A percentile compares a stretch with the other conserved stretches of the same genome.
These are phyloP conservation scores for Tubosaeta sp. DNA, from an alignment of 768 basidiomycete species.

Conservation along the genomic window DNA sequence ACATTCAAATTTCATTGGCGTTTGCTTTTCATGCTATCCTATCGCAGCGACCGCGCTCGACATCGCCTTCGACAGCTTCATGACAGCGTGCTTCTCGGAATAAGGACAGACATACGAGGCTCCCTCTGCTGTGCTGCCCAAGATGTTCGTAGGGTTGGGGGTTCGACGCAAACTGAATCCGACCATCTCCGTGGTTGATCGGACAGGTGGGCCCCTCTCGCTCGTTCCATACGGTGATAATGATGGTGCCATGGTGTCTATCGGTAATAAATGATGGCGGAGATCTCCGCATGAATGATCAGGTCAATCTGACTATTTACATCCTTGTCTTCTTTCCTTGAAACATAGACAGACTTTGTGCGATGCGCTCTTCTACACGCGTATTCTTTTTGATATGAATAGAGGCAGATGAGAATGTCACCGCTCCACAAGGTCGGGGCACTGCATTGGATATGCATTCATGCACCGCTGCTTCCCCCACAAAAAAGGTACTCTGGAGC, in stretches of 20 bases:
- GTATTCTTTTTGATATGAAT: neutral
- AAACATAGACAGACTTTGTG: neutral
- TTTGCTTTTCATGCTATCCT: neutral
- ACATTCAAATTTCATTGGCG: neutral
- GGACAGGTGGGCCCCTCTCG: neutral
- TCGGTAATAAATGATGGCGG: neutral
- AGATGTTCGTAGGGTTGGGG: neutral
- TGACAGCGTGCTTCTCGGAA: neutral
- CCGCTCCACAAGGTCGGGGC: neutral
- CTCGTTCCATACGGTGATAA: neutral
- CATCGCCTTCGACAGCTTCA: constrained; percentile 1
- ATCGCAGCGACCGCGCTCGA: neutral
- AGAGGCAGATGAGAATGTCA: too few species aligned
- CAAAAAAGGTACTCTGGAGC: neutral
- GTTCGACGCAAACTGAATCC: neutral
- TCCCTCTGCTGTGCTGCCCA: neutral
- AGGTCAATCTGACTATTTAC: neutral
- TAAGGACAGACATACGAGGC: neutral
- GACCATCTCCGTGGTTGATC: neutral
- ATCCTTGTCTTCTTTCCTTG: neutral
- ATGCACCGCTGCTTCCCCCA: neutral
- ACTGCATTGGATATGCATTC: neutral
- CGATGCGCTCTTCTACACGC: neutral
- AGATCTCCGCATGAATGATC: neutral
- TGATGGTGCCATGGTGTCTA: neutral